Evolutionary conservation across 345 rosid species (phyloP).

Genomic region (Rhodomyrtus tomentosa): DNA sequence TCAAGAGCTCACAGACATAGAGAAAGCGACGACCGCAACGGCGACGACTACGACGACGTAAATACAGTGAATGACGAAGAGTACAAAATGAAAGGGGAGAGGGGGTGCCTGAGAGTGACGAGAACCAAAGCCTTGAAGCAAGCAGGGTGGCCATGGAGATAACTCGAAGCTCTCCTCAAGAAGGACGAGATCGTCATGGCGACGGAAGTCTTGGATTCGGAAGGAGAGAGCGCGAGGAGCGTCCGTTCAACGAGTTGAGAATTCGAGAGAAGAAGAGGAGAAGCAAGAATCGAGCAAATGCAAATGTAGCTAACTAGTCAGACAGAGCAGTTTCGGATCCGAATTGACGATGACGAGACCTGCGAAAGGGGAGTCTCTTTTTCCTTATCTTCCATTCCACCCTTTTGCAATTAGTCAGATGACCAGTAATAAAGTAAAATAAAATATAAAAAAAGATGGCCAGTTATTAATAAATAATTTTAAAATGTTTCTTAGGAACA

Average conservation of each 20-base stretch:
- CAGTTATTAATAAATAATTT: too few species aligned
- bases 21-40: neutral
- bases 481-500: too few species aligned
- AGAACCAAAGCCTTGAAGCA: constrained; percentile 48
- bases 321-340: neutral
- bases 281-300: too few species aligned
- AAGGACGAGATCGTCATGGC: constrained; percentile 47
- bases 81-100: neutral
- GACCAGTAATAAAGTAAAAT: too few species aligned
- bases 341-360: neutral
- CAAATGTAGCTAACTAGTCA: too few species aligned
- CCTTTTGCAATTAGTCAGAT: too few species aligned
- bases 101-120: constrained; percentile 60
- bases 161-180: constrained; percentile 44
- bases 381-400: too few species aligned
- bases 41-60: too few species aligned
- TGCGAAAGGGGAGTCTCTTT: too few species aligned
- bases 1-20: neutral
- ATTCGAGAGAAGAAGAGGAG: neutral
- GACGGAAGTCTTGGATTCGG: neutral
- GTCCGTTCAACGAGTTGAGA: neutral
- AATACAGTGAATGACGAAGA: neutral
- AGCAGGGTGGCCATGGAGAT: constrained; percentile 27
- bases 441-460: too few species aligned
- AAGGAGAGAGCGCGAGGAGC: neutral